Evolutionary conservation across 2,329 filamentous ascomycete genomes (phyloP), one percentile per base, ranked within the genome.

Genomic region (Talaromyces sp.): DNA sequence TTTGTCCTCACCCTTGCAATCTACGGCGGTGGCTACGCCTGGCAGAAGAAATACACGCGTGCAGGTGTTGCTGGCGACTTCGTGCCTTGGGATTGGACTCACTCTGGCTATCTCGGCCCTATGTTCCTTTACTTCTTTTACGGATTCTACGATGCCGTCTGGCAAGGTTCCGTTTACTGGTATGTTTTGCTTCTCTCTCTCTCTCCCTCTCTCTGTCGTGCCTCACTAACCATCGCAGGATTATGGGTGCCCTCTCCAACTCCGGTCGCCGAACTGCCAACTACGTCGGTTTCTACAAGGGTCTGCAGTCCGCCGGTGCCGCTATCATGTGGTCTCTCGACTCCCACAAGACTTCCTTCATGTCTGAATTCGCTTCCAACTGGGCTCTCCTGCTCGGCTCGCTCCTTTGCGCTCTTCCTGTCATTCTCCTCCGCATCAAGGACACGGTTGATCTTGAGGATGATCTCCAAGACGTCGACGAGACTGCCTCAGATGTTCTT

Each of bases 171-270:
- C 68, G 86, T 91, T 57, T 93, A 93, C 81, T 93, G 90, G 90
- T 78, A 73, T 58, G 75, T 68, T 39, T 33, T 30, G 28, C 28
- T 30, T 42, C 11, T 32, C 32, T 27, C 32, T 10, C n/a, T 3
- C n/a, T 32, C 32, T 27, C 32, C 6, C n/a, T 3, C n/a, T 22
- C 36, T 17, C 30, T 49, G 13, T 11, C 30, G 10, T 36, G 1
- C 4, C 25, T 10, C 1, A 13, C 57, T 44, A 33, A 54, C 47
- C 44, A 32, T 42, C 28, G 39, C 47, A 62, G 87, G 87, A 90
- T 88, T 78, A 95, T 96, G 88, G 92, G 92, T 58, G 84, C 91
- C 15, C 82, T 96, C 56, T 92, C 90, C 74, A 96, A 96, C 84
- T 93, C 92, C 63, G 86, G 89, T 64, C 90, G 91, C 74, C 91